These are phyloP conservation scores for Lagenaria siceraria DNA, from an alignment of 306 rosid genomes.

Conservation along the genomic window DNA sequence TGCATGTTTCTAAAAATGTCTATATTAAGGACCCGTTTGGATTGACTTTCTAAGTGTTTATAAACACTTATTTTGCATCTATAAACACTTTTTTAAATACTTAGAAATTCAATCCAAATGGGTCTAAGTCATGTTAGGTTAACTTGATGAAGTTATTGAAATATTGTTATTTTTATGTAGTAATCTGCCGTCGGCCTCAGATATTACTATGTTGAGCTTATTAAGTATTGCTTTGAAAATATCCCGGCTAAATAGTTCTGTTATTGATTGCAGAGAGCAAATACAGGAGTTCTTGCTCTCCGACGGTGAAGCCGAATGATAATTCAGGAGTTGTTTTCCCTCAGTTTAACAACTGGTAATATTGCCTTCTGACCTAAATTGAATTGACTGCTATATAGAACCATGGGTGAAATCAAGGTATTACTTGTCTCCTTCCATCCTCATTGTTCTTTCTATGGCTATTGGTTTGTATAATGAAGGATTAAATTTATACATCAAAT, in stretches of 20 bases:
- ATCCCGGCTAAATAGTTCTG: background rate
- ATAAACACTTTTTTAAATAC: no score
- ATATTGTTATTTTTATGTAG: background rate
- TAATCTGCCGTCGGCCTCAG: background rate
- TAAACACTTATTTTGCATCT: no score
- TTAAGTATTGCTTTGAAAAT: background rate
- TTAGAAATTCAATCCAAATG: no score
- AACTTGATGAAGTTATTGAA: background rate
- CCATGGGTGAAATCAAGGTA: no score
- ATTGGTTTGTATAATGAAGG: no score
- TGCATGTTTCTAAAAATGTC: background rate
- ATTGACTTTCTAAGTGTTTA: no score
- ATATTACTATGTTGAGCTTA: background rate
- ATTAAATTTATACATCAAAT: no score
- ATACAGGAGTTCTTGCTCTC: conserved; percentile 76
- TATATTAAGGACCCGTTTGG: no score
- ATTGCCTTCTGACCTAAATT: background rate
- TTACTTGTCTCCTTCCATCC: background rate
- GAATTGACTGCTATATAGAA: no score
- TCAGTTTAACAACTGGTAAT: background rate
- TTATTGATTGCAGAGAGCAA: conserved; percentile 60
- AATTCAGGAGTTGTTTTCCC: background rate
- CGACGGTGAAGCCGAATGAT: conserved; percentile 55
- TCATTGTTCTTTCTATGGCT: background rate
- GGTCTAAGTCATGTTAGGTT: background rate